These are phyloP conservation scores for Eimeria tenella DNA, from an alignment of 169 alveolate species.

Conservation along the genomic window DNA sequence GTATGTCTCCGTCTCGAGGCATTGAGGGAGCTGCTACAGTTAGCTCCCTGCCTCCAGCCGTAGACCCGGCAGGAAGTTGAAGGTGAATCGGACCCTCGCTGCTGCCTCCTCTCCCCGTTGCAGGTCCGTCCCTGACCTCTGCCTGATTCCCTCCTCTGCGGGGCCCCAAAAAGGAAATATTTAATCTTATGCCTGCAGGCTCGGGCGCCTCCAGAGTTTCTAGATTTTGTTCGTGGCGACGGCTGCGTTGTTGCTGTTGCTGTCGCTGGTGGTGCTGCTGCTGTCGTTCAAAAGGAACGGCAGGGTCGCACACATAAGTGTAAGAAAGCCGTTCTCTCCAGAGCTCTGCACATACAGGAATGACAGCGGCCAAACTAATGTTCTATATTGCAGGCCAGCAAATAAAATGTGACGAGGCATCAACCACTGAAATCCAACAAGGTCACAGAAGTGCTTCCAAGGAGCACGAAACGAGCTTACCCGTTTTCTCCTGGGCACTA, in stretches of 20 bases:
- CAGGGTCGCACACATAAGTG: conserved; percentile 73
- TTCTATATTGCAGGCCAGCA: background rate
- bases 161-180: background rate
- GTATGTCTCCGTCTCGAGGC: conserved; percentile 56
- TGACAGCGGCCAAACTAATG: background rate
- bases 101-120: conserved; percentile 19
- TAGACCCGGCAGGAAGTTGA: conserved; percentile 49
- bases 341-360: conserved; percentile 41
- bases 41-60: conserved; percentile 22
- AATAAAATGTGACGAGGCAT: too few relatives aligned
- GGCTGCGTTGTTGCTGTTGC: conserved; percentile 13
- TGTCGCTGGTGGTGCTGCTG: conserved; percentile 30
- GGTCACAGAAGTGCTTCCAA: background rate
- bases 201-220: conserved; percentile 8
- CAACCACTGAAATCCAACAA: background rate
- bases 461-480: background rate
- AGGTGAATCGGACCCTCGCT: background rate
- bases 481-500: conserved; percentile 62
- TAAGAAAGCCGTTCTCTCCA: conserved; percentile 70
- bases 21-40: conserved; percentile 8
- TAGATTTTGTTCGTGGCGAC: background rate
- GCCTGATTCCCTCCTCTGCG: conserved; percentile 39
- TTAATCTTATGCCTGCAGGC: background rate
- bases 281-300: conserved; percentile 54
- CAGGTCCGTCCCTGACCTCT: background rate